Conservation (phyloP, 2,329 filamentous ascomycete species). For the Ophiocordyceps camponoti-leonardi region DNA sequence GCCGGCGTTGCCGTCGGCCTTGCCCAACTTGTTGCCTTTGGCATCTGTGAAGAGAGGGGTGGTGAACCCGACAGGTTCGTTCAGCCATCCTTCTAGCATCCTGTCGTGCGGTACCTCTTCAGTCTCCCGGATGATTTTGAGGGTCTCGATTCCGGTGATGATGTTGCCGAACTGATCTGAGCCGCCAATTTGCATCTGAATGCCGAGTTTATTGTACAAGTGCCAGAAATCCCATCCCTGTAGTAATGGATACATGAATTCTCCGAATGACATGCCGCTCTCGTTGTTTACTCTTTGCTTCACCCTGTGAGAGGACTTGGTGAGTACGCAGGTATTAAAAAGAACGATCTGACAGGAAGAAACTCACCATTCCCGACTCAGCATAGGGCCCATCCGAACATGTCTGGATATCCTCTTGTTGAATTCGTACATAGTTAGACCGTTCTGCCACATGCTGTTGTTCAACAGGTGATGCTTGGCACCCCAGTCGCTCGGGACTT, state of each 20-base stretch:
- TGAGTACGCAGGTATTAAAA: not conserved
- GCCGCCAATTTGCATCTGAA: constrained; percentile 82
- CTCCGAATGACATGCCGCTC: constrained; percentile 84
- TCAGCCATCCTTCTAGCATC: constrained; percentile 23
- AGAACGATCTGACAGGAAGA: not conserved
- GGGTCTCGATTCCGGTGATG: constrained; percentile 67
- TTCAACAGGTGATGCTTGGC: constrained; percentile 56
- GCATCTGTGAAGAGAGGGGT: constrained; percentile 78
- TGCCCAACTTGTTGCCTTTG: constrained; percentile 81
- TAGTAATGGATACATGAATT: constrained; percentile 84
- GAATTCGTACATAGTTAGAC: constrained; percentile 55
- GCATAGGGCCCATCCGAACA: constrained; percentile 69
- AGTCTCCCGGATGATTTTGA: constrained; percentile 54
- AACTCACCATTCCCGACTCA: constrained; percentile 71
- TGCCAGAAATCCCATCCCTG: constrained; percentile 97
- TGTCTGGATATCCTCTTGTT: constrained; percentile 55
- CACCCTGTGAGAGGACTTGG: constrained; percentile 27
- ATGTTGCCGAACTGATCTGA: constrained; percentile 97
- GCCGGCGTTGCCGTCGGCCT: constrained; percentile 72
- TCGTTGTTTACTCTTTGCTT: constrained; percentile 70
- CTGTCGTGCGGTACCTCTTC: constrained; percentile 26
- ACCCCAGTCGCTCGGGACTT: constrained; percentile 43
- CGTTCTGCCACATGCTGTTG: constrained; percentile 73
- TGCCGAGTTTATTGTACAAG: constrained; percentile 47
- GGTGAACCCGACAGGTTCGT: constrained; percentile 68